These are phyloP conservation scores for Hypoxylon sp. DNA, from an alignment of 2,329 filamentous ascomycete genomes.

Conservation along the genomic window DNA sequence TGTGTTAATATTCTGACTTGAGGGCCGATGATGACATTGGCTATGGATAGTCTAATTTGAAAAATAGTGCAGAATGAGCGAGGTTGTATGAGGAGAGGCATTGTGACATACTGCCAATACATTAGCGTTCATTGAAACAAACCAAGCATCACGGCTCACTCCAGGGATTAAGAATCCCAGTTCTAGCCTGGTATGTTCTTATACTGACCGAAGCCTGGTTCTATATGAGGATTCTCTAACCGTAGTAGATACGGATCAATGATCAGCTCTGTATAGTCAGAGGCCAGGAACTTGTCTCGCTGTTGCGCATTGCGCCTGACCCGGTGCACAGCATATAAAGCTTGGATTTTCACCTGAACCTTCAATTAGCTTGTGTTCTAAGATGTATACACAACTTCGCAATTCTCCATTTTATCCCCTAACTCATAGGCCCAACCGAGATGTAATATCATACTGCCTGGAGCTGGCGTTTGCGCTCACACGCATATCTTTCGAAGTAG, in stretches of 20 bases:
- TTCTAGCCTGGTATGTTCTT: not conserved
- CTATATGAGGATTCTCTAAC: constrained; percentile 73
- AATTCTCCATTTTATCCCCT: not conserved
- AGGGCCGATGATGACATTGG: not conserved
- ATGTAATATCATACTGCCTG: not conserved
- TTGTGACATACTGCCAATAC: constrained; percentile 36
- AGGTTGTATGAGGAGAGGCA: not conserved
- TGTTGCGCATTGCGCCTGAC: constrained; percentile 82
- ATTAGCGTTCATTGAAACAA: constrained; percentile 21
- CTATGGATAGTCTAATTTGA: not conserved
- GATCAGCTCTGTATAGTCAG: constrained; percentile 77
- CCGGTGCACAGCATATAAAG: constrained; percentile 81
- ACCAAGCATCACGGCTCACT: not conserved
- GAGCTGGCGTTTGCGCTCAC: not conserved
- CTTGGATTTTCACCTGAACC: constrained; percentile 76
- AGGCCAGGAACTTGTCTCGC: constrained; percentile 77
- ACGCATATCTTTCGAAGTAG: not conserved
- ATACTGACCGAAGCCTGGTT: constrained; percentile 71
- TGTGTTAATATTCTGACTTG: constrained; percentile 18
- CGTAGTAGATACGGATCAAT: constrained; percentile 83
- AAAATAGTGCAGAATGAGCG: not conserved
- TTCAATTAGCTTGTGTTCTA: constrained; percentile 27
- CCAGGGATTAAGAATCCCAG: not conserved
- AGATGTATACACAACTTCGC: constrained; percentile 13
- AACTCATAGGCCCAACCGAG: not conserved